These are phyloP conservation scores for Trichosporon asahii DNA, from an alignment of 1,284 basidiomycete genomes.

Conservation along the genomic window DNA sequence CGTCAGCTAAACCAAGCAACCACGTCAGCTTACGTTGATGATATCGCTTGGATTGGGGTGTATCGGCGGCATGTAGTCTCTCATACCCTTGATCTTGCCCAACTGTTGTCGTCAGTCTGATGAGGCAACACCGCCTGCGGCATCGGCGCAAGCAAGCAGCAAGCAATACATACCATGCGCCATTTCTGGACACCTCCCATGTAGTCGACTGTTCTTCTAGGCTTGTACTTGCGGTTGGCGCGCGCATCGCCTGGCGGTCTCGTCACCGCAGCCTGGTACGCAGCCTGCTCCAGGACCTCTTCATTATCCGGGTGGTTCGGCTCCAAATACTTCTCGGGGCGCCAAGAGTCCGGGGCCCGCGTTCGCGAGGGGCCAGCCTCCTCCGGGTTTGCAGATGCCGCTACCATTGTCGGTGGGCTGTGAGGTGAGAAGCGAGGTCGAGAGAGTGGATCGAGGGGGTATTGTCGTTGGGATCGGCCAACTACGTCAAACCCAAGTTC, in stretches of 20 bases:
- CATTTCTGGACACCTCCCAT: conserved; percentile 80
- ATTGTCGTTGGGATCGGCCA: neutral
- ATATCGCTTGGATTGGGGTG: conserved; percentile 77
- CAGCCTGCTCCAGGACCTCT: conserved; percentile 68
- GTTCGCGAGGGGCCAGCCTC: conserved; percentile 32
- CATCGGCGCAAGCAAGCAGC: neutral
- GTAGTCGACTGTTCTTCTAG: conserved; percentile 90
- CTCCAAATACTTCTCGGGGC: conserved; percentile 54
- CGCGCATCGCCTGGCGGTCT: conserved; percentile 52
- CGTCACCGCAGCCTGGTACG: conserved; percentile 66
- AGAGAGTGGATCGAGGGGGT: neutral
- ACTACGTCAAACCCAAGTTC: neutral
- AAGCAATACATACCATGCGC: conserved; percentile 62
- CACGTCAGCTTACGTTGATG: conserved; percentile 63
- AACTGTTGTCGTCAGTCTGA: conserved; percentile 54
- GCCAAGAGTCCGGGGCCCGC: conserved; percentile 51
- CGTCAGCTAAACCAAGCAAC: neutral
- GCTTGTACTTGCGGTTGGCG: conserved; percentile 81
- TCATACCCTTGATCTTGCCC: conserved; percentile 69
- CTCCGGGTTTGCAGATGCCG: neutral
- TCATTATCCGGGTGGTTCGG: conserved; percentile 66
- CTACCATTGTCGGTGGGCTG: neutral
- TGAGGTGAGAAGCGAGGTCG: neutral
- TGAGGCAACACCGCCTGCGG: neutral
- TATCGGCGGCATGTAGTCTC: conserved; percentile 69